Evolutionary conservation across 169 alveolate genomes (phyloP), one percentile per base, ranked within the genome.

Genomic region (Plasmodium malariae): DNA sequence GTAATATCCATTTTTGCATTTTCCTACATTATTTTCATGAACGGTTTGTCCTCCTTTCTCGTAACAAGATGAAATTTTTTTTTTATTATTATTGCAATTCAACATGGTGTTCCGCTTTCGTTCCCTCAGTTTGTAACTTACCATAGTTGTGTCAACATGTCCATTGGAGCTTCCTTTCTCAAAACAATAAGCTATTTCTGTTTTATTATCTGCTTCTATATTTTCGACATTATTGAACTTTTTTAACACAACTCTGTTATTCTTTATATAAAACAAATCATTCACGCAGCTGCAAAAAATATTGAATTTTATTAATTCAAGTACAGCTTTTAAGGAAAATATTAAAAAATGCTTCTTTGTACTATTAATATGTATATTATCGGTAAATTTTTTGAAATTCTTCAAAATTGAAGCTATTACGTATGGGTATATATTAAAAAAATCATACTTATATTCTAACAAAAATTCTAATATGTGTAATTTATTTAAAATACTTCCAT

Each of bases 351-450:
- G 34, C 11, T 19, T 55, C 26, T 34, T 63, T 6, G 60, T 78
- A 30, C 17, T 26, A 65, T 60, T 48, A 2, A 36, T 55, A 30
- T 14, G 37, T 5, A 12, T 0, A 2, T 34, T 14, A 7, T 24
- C 28, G 2, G 40, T 9, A 49, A 55, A 17, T 19, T 34, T 48
- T 34, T 62, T 55, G 34, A 63, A 49, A 78, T 36, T 21, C 11
- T 78, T 62, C 6, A 78, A n/a, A 28, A 78, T 78, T 9, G 65
- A 48, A 2, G 55, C 76, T 45, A 63, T 45, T 14, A 62, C 36
- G 32, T 78, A 78, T 34, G 89, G 89, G 68, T 49, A 78, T 17
- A 62, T 40, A 78, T 78, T 63, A 65, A 36, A 78, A 78, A 78
- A 78, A 24, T 62, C 68, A 69, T 63, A 78, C 51, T 78, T 78